These are phyloP conservation scores for Stereum hirsutum DNA, from an alignment of 1,284 basidiomycete genomes.

Conservation along the genomic window DNA sequence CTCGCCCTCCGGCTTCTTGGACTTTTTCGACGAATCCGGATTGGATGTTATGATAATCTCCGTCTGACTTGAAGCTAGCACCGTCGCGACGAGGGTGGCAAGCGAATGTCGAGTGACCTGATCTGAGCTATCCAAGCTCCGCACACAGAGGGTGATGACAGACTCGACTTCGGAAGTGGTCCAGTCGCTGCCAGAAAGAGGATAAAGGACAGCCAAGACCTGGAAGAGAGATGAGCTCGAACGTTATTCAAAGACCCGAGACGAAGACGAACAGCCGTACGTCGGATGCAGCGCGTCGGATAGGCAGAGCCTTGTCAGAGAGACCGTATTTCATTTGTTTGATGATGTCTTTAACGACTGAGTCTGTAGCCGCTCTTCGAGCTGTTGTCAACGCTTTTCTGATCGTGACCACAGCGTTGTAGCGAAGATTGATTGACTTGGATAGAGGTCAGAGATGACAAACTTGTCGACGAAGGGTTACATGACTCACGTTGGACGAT, in stretches of 20 bases:
- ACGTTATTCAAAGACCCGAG: neutral
- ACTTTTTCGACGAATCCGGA: conserved; percentile 53
- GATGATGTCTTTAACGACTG: conserved; percentile 71
- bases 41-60: conserved; percentile 43
- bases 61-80: conserved; percentile 81
- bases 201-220: conserved; percentile 62
- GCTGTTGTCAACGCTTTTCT: conserved; percentile 72
- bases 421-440: conserved; percentile 75
- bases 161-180: conserved; percentile 67
- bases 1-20: conserved; percentile 39
- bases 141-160: conserved; percentile 61
- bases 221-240: conserved; percentile 18
- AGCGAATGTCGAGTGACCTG: conserved; percentile 77
- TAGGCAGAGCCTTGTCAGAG: conserved; percentile 76
- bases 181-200: conserved; percentile 41
- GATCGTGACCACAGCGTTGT: conserved; percentile 73
- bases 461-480: neutral
- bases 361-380: conserved; percentile 78
- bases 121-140: conserved; percentile 77
- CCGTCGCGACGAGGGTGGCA: conserved; percentile 72
- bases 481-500: conserved; percentile 53
- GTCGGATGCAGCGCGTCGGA: conserved; percentile 81
- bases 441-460: conserved; percentile 4
- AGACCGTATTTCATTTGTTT: conserved; percentile 77
- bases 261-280: conserved; percentile 34